Percentiles rank a stretch among this genome's conserved stretches.
phyloP scores from a whole-genome alignment of 345 rosid genomes.

The Cardamine resedifolia region DNA sequence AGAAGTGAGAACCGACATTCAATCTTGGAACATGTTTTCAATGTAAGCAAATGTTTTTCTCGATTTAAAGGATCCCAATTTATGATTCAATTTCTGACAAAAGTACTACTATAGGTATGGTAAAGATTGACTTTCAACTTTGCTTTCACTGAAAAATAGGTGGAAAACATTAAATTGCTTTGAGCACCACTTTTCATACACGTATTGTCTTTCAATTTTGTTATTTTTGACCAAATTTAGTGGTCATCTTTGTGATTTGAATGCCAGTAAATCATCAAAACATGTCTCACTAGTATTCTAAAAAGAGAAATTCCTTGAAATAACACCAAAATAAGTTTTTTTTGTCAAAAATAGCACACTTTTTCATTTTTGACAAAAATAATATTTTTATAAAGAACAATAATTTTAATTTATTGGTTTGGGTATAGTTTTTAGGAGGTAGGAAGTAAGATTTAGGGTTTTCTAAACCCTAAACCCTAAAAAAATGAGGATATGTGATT shows the following conservation, averaged over 20 bases:
- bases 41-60: background rate
- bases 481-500: too few species aligned
- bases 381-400: too few species aligned
- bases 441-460: too few species aligned
- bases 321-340: too few species aligned
- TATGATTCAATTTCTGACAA: background rate
- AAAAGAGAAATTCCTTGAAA: too few species aligned
- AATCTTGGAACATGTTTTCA: background rate
- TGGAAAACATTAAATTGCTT: background rate
- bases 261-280: background rate
- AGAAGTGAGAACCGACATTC: background rate
- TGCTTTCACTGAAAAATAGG: background rate
- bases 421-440: too few species aligned
- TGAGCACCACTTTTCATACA: background rate
- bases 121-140: background rate
- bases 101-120: background rate
- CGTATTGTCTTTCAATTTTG: background rate
- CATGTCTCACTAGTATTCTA: background rate
- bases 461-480: too few species aligned
- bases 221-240: background rate
- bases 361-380: too few species aligned
- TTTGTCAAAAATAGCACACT: too few species aligned
- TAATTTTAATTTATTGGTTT: too few species aligned
- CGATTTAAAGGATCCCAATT: background rate
- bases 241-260: background rate